Evolutionary conservation across 176 grass and related monocot genomes (phyloP).

Genomic region (Musa beccarii): DNA sequence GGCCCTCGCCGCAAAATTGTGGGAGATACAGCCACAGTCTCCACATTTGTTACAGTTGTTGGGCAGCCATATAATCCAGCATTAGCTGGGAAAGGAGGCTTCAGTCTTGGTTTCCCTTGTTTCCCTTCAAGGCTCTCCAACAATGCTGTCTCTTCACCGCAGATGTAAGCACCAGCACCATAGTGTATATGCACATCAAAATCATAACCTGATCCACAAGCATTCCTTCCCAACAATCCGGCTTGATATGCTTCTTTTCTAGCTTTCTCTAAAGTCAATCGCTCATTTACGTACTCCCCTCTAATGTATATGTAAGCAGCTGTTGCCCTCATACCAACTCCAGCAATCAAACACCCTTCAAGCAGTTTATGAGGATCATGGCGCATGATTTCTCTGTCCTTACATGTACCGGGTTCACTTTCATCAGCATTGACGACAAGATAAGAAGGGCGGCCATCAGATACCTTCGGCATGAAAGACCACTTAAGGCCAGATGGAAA

Average conservation of each 20-base stretch:
- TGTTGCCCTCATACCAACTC: conserved; percentile 81
- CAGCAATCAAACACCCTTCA: conserved; percentile 84
- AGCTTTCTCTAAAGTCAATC: conserved; percentile 43
- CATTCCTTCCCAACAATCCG: conserved; percentile 76
- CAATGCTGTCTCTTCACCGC: too few species aligned
- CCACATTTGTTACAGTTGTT: too few species aligned
- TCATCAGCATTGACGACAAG: conserved; percentile 96
- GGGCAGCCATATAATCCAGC: too few species aligned
- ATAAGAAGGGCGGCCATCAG: conserved; percentile 74
- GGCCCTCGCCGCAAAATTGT: conserved; percentile 80
- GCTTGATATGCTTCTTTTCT: conserved; percentile 36
- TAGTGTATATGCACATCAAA: conserved; percentile 86
- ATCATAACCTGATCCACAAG: conserved; percentile 17
- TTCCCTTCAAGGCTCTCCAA: conserved; percentile 6
- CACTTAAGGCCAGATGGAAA: conserved; percentile 89
- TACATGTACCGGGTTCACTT: conserved; percentile 88
- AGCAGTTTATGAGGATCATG: conserved; percentile 90
- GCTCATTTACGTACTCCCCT: conserved; percentile 92
- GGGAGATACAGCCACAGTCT: conserved; percentile 23
- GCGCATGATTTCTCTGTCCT: conserved; percentile 90
- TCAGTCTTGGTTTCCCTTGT: conserved; percentile 81
- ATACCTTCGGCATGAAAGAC: conserved; percentile 95
- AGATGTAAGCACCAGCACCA: conserved; percentile 43
- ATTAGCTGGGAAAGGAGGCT: conserved; percentile 47
- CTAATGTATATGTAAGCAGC: conserved; percentile 94